Conservation (phyloP, 768 basidiomycete genomes). For the Tricholoma bakamatsutake region DNA sequence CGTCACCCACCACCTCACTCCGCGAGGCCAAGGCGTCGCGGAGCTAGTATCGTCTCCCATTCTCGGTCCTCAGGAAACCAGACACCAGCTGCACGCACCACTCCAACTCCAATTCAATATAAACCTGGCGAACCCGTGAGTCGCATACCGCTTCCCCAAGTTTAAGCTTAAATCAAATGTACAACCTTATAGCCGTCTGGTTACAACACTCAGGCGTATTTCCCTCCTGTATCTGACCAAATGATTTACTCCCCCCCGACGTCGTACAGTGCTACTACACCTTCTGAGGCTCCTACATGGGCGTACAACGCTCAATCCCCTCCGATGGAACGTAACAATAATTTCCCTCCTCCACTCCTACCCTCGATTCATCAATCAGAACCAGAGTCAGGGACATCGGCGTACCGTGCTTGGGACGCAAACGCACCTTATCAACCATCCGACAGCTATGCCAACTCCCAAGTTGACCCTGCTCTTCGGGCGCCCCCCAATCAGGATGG, state of each 20-base stretch:
- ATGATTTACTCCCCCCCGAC: constrained; percentile 35
- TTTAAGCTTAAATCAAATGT: constrained; percentile 8
- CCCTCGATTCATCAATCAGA: constrained; percentile 40
- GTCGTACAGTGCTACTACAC: constrained; percentile 34
- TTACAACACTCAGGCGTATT: constrained; percentile 39
- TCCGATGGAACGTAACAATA: constrained; percentile 39
- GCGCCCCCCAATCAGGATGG: constrained; percentile 30
- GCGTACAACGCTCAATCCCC: constrained; percentile 40
- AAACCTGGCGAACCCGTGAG: constrained; percentile 40
- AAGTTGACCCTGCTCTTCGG: constrained; percentile 38
- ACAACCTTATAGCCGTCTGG: constrained; percentile 33
- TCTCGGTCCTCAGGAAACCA: constrained; percentile 36
- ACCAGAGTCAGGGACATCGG: constrained; percentile 26
- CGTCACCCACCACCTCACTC: constrained; percentile 55
- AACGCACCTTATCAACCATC: constrained; percentile 32
- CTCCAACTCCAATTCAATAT: constrained; percentile 43
- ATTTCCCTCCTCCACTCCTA: constrained; percentile 43
- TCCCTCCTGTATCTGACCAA: constrained; percentile 35
- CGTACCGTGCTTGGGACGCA: constrained; percentile 48
- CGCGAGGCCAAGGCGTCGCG: constrained; percentile 37
- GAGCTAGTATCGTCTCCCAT: constrained; percentile 31
- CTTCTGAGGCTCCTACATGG: constrained; percentile 49
- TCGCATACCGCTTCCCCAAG: constrained; percentile 6
- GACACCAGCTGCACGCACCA: constrained; percentile 40
- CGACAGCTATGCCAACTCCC: constrained; percentile 20